phyloP scores from a whole-genome alignment of 257 asterid genomes.

The Misopates orontium region DNA sequence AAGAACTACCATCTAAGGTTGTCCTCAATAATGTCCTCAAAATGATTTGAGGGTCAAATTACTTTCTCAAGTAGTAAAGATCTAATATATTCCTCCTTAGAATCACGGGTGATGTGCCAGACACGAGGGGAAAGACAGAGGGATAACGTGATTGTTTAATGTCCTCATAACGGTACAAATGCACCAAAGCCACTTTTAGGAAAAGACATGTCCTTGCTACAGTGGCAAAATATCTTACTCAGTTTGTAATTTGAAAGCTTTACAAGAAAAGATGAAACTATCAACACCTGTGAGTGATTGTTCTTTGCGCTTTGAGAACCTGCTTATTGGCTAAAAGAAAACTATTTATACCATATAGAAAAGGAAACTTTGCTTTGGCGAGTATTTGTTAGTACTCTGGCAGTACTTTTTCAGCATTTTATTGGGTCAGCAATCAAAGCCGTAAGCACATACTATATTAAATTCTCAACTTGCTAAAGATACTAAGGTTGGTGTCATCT shows the following conservation, averaged over 20 bases:
- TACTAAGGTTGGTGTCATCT: not conserved
- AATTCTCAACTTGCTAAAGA: slow-evolving; percentile 18
- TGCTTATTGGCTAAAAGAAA: not conserved
- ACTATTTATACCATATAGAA: not conserved
- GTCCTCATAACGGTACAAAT: not conserved
- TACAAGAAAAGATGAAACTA: slow-evolving; percentile 8
- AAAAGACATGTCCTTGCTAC: slow-evolving; percentile 7
- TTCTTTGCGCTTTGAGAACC: not conserved
- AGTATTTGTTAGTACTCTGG: no score
- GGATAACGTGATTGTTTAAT: not conserved
- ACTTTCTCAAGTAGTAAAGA: slow-evolving; percentile 11
- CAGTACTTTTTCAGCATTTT: no score
- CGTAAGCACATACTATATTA: not conserved
- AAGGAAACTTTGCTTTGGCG: not conserved
- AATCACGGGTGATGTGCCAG: not conserved
- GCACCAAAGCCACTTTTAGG: not conserved
- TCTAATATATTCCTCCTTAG: not conserved
- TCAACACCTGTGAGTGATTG: not conserved
- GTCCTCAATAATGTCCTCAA: not conserved
- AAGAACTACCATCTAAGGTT: slow-evolving; percentile 4
- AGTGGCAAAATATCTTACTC: slow-evolving; percentile 3
- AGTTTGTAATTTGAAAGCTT: not conserved
- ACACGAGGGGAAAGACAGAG: not conserved
- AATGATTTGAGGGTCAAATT: slow-evolving; percentile 8
- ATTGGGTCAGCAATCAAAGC: not conserved